Conservation (phyloP, 192 early-diverging fungal species). For the Coemansia sp. region DNA sequence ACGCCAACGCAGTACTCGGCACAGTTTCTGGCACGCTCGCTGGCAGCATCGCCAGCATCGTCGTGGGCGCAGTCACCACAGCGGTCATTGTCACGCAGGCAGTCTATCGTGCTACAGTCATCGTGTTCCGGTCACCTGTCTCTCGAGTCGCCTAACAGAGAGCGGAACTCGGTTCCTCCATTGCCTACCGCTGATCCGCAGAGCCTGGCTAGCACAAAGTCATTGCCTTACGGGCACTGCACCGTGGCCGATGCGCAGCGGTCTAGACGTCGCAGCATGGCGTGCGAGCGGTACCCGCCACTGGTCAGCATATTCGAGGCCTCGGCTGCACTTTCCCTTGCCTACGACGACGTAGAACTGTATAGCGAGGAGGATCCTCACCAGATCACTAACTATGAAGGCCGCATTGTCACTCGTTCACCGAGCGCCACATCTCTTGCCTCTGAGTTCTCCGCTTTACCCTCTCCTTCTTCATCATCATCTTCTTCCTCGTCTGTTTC, state of each 20-base stretch:
- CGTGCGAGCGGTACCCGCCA: slow-evolving; percentile 55
- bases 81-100: slow-evolving; percentile 34
- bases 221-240: slow-evolving; percentile 21
- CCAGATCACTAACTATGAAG: slow-evolving; percentile 5
- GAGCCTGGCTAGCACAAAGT: slow-evolving; percentile 39
- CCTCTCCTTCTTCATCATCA: slow-evolving; percentile 20
- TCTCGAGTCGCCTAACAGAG: slow-evolving; percentile 8
- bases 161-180: not conserved
- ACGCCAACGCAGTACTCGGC: slow-evolving; percentile 10
- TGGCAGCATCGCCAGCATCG: not conserved
- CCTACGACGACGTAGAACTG: slow-evolving; percentile 4
- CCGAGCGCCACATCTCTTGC: slow-evolving; percentile 33
- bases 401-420: slow-evolving; percentile 6
- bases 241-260: slow-evolving; percentile 12
- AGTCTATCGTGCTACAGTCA: slow-evolving; percentile 50
- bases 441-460: slow-evolving; percentile 24
- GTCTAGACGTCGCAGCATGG: slow-evolving; percentile 39
- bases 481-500: slow-evolving; percentile 43
- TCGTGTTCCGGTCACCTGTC: slow-evolving; percentile 32
- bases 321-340: not conserved
- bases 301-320: slow-evolving; percentile 51
- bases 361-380: slow-evolving; percentile 3
- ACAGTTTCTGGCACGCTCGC: slow-evolving; percentile 12
- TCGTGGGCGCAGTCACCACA: slow-evolving; percentile 6
- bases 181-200: slow-evolving; percentile 12